Evolutionary conservation across 1,139 yeast species (phyloP), one percentile per base, ranked within the genome.

Genomic region (Geotrichum klebahnii): DNA sequence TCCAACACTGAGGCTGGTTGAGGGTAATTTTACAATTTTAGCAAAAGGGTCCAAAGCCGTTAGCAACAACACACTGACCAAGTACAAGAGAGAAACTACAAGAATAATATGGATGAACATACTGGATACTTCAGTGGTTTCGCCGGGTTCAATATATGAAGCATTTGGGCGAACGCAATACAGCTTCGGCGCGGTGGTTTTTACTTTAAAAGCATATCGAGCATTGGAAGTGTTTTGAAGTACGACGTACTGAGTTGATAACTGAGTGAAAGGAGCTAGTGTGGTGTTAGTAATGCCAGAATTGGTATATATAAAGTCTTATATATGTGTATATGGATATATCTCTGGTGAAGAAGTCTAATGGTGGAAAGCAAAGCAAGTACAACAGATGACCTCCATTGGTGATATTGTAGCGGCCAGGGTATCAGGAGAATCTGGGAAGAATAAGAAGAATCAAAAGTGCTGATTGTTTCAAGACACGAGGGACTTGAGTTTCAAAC

Each of bases 91-190:
- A 23, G 29, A 34, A 34, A 14, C 35, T 14, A 9, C 16, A 32
- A 8, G 9, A 9, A 32, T 16, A 17, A 17, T 20, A 12, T 28
- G 8, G 17, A 12, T 6, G n/a, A 12, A 29, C 44, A 16, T 29
- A 40, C 44, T 40, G 46, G 90, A 79, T 46, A 92, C 85, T 53
- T 84, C 80, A 50, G 82, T 72, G 12, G 82, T 69, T 56, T 79
- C 79, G 37, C 95, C 94, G 12, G 97, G 92, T 36, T 74, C 76
- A 52, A 92, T 75, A 36, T 84, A 70, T 23, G 95, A 80, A 51
- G 97, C 94, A 24, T 90, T 90, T 54, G 97, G 97, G 70, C 96
- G 83, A 50, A 90, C 97, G 68, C 96, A 87, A 74, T 89, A 87
- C 67, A 88, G 76, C 68, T 86, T 89, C 53, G 98, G 98, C n/a